Percentiles rank a stretch among this genome's conserved stretches.
These are phyloP conservation scores for Amylocystis lapponica DNA, from an alignment of 768 basidiomycete species.

Conservation along the genomic window DNA sequence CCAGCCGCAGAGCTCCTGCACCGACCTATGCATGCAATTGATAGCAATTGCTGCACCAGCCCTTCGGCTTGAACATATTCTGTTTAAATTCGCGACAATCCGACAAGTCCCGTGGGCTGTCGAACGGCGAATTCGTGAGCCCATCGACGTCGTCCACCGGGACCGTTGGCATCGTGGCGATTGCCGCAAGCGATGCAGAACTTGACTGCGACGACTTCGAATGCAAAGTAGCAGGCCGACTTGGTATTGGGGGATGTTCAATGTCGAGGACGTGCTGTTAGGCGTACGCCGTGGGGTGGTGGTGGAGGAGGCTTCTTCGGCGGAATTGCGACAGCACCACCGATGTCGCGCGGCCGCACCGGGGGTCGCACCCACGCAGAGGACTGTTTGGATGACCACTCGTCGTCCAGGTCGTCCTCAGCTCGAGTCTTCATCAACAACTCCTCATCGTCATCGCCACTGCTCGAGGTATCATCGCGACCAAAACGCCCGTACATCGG, in stretches of 20 bases:
- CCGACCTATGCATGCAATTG: no score
- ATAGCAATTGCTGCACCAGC: conserved; percentile 64
- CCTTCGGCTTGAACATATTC: conserved; percentile 59
- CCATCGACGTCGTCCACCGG: conserved; percentile 8
- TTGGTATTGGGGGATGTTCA: conserved; percentile 13
- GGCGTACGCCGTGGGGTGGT: conserved; percentile 25
- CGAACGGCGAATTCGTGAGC: conserved; percentile 49
- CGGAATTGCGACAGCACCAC: conserved; percentile 4
- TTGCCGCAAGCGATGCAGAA: conserved; percentile 32
- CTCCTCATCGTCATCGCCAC: conserved; percentile 14
- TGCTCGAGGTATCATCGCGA: conserved; percentile 38
- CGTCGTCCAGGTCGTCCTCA: conserved; percentile 34
- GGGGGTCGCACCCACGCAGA: background rate
- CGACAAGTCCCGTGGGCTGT: conserved; percentile 46
- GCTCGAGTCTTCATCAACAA: conserved; percentile 12
- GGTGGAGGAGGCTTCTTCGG: conserved; percentile 23
- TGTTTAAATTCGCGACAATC: conserved; percentile 56
- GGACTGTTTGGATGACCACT: conserved; percentile 25
- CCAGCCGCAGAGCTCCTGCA: no score
- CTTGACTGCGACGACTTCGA: conserved; percentile 17
- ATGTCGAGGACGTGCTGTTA: conserved; percentile 1
- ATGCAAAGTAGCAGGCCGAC: conserved; percentile 12
- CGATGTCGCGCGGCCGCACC: conserved; percentile 8
- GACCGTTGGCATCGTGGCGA: conserved; percentile 32
- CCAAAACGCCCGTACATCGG: conserved; percentile 42